Evolutionary conservation across 371 early-diverging fungal species (phyloP).

Genomic region (Apophysomyces sp.): DNA sequence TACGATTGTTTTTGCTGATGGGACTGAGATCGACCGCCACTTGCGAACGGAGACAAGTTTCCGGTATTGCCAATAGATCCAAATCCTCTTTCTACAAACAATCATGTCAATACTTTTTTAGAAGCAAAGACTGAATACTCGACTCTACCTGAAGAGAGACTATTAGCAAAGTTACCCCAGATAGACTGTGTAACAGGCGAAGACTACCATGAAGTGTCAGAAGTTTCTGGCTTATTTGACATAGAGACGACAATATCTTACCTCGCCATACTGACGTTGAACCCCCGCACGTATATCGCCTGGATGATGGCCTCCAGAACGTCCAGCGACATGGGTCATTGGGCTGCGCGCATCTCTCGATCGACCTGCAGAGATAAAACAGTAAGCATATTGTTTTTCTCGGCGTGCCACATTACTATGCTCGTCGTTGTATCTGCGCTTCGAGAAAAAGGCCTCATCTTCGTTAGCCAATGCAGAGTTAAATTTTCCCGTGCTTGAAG

Average conservation of each 20-base stretch:
- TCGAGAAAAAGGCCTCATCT: slow-evolving; percentile 56
- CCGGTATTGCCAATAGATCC: slow-evolving; percentile 12
- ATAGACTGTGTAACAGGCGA: slow-evolving; percentile 20
- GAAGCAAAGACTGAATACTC: neutral
- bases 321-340: neutral
- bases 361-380: neutral
- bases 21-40: neutral
- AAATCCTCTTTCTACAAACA: slow-evolving; percentile 15
- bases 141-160: slow-evolving; percentile 26
- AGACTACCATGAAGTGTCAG: neutral
- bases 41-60: slow-evolving; percentile 7
- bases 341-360: neutral
- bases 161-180: slow-evolving; percentile 44
- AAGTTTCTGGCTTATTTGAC: neutral
- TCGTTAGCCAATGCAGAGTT: slow-evolving; percentile 48
- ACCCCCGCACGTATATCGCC: neutral
- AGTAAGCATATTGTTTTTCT: neutral
- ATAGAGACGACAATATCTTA: neutral
- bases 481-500: slow-evolving; percentile 58
- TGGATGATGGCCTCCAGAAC: neutral
- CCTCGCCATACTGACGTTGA: neutral
- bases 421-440: slow-evolving; percentile 15
- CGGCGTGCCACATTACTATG: neutral
- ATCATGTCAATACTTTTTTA: neutral
- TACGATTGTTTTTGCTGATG: slow-evolving; percentile 19